A percentile compares a stretch with the other conserved stretches of the same genome.
Conservation (phyloP, 352 stramenopile genomes). For the Pythium chondricola region DNA sequence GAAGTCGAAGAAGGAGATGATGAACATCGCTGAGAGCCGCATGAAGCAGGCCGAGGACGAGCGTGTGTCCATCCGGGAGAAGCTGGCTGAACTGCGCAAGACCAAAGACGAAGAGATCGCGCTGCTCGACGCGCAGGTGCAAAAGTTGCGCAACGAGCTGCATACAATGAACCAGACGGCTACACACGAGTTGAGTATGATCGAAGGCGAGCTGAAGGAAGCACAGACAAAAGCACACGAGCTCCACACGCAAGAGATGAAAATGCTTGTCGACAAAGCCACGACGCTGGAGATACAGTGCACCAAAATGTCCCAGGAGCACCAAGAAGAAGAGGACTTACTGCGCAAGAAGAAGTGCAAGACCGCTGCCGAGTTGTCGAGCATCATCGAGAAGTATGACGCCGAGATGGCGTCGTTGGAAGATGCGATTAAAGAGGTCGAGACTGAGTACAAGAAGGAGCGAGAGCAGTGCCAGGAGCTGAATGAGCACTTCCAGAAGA, state of each 20-base stretch:
- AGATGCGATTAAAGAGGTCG: constrained; percentile 40
- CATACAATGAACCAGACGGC: constrained; percentile 66
- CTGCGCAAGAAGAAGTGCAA: constrained; percentile 84
- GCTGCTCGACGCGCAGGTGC: constrained; percentile 70
- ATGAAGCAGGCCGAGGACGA: constrained; percentile 84
- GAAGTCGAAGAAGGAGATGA: constrained; percentile 76
- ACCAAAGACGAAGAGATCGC: constrained; percentile 81
- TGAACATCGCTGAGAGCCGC: constrained; percentile 66
- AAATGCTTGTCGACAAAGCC: constrained; percentile 49
- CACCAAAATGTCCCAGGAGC: constrained; percentile 68
- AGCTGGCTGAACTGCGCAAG: constrained; percentile 67
- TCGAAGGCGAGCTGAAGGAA: constrained; percentile 72
- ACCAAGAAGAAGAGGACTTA: constrained; percentile 74
- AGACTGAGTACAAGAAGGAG: constrained; percentile 40
- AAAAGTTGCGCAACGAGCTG: constrained; percentile 77
- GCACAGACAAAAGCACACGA: constrained; percentile 67
- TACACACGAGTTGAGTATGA: constrained; percentile 68
- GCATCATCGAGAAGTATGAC: constrained; percentile 75
- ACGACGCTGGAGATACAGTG: constrained; percentile 44
- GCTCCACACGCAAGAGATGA: constrained; percentile 76
- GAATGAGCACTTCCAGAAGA: constrained; percentile 82
- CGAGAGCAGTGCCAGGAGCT: constrained; percentile 56
- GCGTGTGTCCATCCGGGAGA: constrained; percentile 61
- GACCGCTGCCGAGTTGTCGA: constrained; percentile 59
- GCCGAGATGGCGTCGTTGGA: constrained; percentile 61